These are phyloP conservation scores for Rubroboletus satanas DNA, from an alignment of 768 basidiomycete genomes.

Conservation along the genomic window DNA sequence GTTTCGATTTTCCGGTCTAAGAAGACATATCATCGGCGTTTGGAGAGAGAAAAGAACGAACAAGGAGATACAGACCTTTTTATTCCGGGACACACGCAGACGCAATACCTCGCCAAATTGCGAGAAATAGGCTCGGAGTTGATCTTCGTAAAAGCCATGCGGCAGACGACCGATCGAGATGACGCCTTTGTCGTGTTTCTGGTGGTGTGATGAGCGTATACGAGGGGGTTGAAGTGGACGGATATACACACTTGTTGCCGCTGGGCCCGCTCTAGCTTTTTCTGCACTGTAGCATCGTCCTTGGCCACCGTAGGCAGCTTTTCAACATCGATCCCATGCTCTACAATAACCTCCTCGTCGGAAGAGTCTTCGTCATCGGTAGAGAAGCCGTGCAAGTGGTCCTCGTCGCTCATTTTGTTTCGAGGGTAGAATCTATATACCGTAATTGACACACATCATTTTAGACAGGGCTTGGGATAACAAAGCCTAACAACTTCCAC, in stretches of 20 bases:
- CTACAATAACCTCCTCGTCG: slow-evolving; percentile 65
- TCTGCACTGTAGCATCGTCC: slow-evolving; percentile 77
- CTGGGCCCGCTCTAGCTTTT: slow-evolving; percentile 57
- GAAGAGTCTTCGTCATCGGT: slow-evolving; percentile 74
- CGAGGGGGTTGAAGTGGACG: not conserved
- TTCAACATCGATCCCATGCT: slow-evolving; percentile 60
- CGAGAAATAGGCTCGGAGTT: slow-evolving; percentile 87
- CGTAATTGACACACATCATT: too few relatives aligned
- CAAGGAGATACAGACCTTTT: slow-evolving; percentile 55
- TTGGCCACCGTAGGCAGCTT: slow-evolving; percentile 85
- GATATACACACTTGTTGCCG: slow-evolving; percentile 56
- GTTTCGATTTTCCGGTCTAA: slow-evolving; percentile 93
- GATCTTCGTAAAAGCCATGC: slow-evolving; percentile 96
- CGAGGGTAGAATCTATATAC: not conserved
- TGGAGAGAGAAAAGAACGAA: not conserved
- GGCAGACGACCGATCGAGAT: slow-evolving; percentile 89
- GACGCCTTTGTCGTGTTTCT: slow-evolving; percentile 73
- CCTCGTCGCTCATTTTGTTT: slow-evolving; percentile 32
- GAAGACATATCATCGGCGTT: not conserved
- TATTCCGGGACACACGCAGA: slow-evolving; percentile 87
- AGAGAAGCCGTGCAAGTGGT: slow-evolving; percentile 67
- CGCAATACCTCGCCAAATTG: slow-evolving; percentile 93
- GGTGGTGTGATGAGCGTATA: not conserved
- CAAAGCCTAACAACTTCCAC: slow-evolving; percentile 20
- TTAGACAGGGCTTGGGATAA: not conserved